Base-by-base conservation (phyloP, 2,329 filamentous ascomycete species). In the Leptographium lundbergii region DNA sequence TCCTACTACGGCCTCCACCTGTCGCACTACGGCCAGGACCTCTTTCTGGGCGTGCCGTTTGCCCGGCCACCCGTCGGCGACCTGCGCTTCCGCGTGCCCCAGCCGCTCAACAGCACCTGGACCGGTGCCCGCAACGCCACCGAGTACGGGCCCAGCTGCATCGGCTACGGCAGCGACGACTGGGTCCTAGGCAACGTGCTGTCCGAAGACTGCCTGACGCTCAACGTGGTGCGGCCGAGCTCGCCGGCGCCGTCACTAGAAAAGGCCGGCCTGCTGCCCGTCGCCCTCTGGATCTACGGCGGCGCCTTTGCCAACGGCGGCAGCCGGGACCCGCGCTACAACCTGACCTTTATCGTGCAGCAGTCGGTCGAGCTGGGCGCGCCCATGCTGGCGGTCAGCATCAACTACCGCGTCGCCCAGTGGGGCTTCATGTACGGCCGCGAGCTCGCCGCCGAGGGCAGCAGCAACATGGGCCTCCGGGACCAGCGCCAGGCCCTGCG, bases 11-110 rank as follows among this genome's bases (percentile, higher is more conserved):
- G 73, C 6, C 22, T 70, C 19, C 62, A 69, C 59, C 67, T 69
- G 36, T 55, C 67, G 4, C 59, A 60, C 7, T 73, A 71, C 59
- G 63, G 74, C 32, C 78, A 81, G 58, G 79, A 82, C 56, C 70
- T 76, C 57, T 81, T 81, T 65, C 68, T 81, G 2, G 77, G 77
- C 11, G 76, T 85, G 6, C 81, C 81, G 0, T 85, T 78, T 65
- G 81, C 81, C 1, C 75, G 79, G 63, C 55, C 62, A 45, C 54
- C 54, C 0, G 36, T 55, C 6, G 36, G 32, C 19, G 36, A 22
- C 4, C 54, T 55, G 48, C 75, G 81, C 1, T 64, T 64, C 55
- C 58, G 57, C 6, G 57, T 56, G 24, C 57, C 66, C 13, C 54
- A 62, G 58, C 56, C 60, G 2, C 57, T 66, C 27, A 76, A 82